Percentiles rank a stretch among this genome's conserved stretches.
Evolutionary conservation across 2,329 filamentous ascomycete species (phyloP).

Genomic region (Orbilia javanica): DNA sequence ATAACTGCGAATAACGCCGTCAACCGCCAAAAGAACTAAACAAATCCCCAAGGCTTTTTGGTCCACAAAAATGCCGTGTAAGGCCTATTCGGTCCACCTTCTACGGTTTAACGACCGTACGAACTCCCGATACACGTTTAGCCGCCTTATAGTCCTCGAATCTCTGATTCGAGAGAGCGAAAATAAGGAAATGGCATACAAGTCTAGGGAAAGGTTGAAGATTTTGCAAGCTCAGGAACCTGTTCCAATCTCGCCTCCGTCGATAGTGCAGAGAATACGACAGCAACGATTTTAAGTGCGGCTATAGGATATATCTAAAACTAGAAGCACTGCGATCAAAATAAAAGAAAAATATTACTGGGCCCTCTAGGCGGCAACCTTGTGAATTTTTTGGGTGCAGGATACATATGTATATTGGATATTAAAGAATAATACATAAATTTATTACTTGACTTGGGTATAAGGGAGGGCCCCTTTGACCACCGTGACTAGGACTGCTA

Average conservation of each 20-base stretch:
- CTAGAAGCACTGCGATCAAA: no score
- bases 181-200: not conserved
- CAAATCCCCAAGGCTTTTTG: no score
- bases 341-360: no score
- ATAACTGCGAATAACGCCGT: not conserved
- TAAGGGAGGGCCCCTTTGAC: no score
- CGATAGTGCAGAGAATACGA: not conserved
- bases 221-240: not conserved
- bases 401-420: no score
- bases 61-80: not conserved
- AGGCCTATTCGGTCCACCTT: not conserved
- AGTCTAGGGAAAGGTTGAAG: not conserved
- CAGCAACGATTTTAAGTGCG: not conserved
- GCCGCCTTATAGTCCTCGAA: not conserved
- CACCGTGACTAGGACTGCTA: no score
- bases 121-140: not conserved
- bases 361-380: no score
- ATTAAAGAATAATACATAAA: no score
- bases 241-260: not conserved
- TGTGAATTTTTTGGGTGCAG: no score
- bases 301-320: no score
- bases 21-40: no score
- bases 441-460: no score
- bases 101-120: not conserved
- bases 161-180: not conserved